Conservation (phyloP, 1,284 basidiomycete genomes). For the Rhodotorula sp. region DNA sequence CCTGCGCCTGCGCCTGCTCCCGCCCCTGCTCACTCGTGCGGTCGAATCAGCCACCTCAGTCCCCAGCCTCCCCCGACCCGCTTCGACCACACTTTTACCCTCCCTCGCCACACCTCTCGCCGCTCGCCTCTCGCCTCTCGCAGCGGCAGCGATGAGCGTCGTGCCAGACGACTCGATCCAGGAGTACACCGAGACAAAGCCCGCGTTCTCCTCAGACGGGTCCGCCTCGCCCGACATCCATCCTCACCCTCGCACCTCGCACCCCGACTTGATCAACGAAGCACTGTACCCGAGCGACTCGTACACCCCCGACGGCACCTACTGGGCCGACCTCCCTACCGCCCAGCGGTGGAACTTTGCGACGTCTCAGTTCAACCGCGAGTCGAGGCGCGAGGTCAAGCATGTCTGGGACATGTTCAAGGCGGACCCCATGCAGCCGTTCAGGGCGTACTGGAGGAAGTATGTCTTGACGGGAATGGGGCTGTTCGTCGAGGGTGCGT, state of each 20-base stretch:
- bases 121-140: background rate
- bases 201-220: background rate
- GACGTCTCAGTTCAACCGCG: constrained; percentile 51
- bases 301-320: constrained; percentile 38
- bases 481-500: constrained; percentile 17
- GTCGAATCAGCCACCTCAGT: too few relatives aligned
- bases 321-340: constrained; percentile 50
- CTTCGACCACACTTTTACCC: background rate
- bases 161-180: background rate
- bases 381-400: constrained; percentile 52
- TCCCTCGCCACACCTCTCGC: background rate
- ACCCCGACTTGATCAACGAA: constrained; percentile 20
- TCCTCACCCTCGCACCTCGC: background rate
- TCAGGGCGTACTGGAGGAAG: constrained; percentile 52
- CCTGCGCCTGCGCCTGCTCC: too few relatives aligned
- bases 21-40: too few relatives aligned
- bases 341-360: constrained; percentile 49
- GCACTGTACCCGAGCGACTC: constrained; percentile 43
- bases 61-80: background rate
- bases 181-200: constrained; percentile 3
- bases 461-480: constrained; percentile 56
- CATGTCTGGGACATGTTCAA: constrained; percentile 55
- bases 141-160: background rate
- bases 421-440: constrained; percentile 52
- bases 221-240: background rate